A percentile compares a stretch with the other conserved stretches of the same genome.
These are phyloP conservation scores for Eucalyptus cloeziana DNA, from an alignment of 345 rosid species.

Conservation along the genomic window DNA sequence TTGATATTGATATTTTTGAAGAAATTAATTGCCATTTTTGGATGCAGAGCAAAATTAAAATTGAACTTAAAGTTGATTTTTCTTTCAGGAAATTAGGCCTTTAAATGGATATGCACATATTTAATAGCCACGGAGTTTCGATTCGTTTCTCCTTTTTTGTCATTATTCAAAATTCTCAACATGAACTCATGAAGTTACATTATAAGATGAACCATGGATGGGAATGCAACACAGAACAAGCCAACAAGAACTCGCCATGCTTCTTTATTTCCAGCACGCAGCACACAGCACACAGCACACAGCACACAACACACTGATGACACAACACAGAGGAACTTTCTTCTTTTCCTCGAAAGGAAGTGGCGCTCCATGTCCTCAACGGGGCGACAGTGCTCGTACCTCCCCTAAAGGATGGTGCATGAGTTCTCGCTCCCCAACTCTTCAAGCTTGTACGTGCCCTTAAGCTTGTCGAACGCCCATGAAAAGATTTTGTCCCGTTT, in stretches of 20 bases:
- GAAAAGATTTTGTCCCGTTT: accelerated
- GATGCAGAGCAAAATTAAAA: too few relatives aligned
- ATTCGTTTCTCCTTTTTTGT: background rate
- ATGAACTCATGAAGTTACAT: background rate
- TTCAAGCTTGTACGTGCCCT: accelerated
- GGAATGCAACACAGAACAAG: background rate
- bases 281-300: background rate
- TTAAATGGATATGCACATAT: too few relatives aligned
- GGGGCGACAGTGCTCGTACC: background rate
- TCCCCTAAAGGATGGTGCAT: background rate
- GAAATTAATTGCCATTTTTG: background rate
- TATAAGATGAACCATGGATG: background rate
- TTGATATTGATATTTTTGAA: background rate
- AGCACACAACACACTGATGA: background rate
- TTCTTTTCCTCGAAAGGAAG: background rate
- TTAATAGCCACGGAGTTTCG: background rate
- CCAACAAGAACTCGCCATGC: background rate
- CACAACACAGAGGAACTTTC: background rate
- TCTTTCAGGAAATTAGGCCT: background rate
- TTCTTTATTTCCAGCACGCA: background rate
- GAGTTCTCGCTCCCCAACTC: background rate
- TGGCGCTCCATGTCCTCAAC: background rate
- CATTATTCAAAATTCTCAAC: background rate
- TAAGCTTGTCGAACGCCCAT: background rate
- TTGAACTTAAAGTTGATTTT: background rate